phyloP scores from a whole-genome alignment of 2,329 filamentous ascomycete genomes.

The Macrophomina pseudophaseolina region DNA sequence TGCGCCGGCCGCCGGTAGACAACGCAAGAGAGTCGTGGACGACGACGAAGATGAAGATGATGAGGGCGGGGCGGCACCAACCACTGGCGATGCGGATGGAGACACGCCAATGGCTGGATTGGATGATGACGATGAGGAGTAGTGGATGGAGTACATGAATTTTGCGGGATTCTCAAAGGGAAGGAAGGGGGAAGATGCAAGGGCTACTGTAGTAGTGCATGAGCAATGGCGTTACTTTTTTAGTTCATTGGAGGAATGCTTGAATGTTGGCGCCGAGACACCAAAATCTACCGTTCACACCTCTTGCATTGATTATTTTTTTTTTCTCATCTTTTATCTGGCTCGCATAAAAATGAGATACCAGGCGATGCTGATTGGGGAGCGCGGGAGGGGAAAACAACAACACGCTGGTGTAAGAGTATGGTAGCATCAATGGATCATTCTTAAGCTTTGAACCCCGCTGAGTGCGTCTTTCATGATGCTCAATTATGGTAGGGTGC shows the following conservation, averaged over 20 bases:
- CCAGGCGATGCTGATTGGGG: neutral
- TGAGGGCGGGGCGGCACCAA: neutral
- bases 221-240: constrained; percentile 12
- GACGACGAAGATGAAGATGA: constrained; percentile 30
- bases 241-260: constrained; percentile 11
- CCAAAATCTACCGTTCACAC: constrained; percentile 7
- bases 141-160: neutral
- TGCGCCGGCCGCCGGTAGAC: constrained; percentile 17
- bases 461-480: neutral
- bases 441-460: no score
- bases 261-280: neutral
- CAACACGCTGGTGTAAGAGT: neutral
- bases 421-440: constrained; percentile 1
- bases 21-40: constrained; percentile 28
- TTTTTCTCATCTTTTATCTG: neutral
- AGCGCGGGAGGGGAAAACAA: neutral
- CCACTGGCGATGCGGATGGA: constrained; percentile 23
- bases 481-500: no score
- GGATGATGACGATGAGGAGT: constrained; percentile 12
- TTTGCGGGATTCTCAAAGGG: neutral
- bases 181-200: neutral
- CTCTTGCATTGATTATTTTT: neutral
- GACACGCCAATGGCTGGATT: constrained; percentile 22
- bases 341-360: neutral
- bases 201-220: constrained; percentile 7